Percentiles rank a stretch among this genome's conserved stretches.
Conservation (phyloP, 768 basidiomycete species). For the Hortiboletus campestris region DNA sequence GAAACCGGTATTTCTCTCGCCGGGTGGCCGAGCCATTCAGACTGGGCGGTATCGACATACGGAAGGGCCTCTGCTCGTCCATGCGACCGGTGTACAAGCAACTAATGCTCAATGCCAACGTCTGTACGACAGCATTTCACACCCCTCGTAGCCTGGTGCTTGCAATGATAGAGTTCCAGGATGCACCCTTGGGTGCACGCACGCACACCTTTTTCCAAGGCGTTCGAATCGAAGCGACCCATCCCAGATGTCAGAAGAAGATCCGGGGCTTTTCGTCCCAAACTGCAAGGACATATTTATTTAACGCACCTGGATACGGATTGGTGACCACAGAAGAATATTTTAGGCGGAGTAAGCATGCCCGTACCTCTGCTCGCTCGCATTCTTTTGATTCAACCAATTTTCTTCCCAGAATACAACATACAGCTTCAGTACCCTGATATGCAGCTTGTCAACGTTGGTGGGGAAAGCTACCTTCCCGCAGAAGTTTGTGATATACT, state of each 20-base stretch:
- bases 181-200: not conserved
- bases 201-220: not conserved
- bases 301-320: not conserved
- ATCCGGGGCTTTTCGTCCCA: not conserved
- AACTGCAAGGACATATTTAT: not conserved
- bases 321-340: not conserved
- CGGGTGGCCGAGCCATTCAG: not conserved
- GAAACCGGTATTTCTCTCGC: not conserved
- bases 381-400: not conserved
- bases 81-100: not conserved
- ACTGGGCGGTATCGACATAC: not conserved
- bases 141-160: not conserved
- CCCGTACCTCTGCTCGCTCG: not conserved
- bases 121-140: not conserved
- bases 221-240: not conserved
- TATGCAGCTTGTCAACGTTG: not conserved
- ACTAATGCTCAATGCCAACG: not conserved
- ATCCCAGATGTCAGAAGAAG: not conserved
- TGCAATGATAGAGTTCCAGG: not conserved
- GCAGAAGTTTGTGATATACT: not conserved
- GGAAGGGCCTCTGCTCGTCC: not conserved
- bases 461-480: not conserved
- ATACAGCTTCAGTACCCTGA: not conserved
- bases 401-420: not conserved
- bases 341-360: not conserved